Percentiles rank a stretch among this genome's conserved stretches.
Evolutionary conservation across 306 rosid species (phyloP).

Genomic region (Glycine latifolia): DNA sequence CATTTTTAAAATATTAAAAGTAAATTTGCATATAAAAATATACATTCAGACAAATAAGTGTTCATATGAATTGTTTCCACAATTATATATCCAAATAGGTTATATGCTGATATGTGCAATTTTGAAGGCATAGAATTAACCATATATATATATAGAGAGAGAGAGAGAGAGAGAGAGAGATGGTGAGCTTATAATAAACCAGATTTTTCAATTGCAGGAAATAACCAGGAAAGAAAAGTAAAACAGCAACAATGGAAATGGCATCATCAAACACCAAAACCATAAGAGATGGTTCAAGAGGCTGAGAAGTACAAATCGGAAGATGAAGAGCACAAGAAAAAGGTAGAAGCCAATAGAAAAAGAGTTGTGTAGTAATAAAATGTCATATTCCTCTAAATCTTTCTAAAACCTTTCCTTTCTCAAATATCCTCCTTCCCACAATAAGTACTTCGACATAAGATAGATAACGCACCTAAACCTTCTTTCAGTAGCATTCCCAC

Average conservation of each 20-base stretch:
- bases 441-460: slow-evolving; percentile 15
- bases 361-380: too few relatives aligned
- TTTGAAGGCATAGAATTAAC: not conserved
- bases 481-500: slow-evolving; percentile 98
- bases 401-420: too few relatives aligned
- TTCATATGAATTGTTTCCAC: not conserved
- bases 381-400: too few relatives aligned
- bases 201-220: not conserved
- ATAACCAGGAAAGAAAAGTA: slow-evolving; percentile 11
- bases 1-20: not conserved
- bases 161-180: not conserved
- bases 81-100: too few relatives aligned
- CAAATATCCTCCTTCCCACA: too few relatives aligned
- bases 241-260: not conserved
- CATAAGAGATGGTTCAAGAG: too few relatives aligned
- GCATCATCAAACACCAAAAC: slow-evolving; percentile 33
- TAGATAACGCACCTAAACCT: slow-evolving; percentile 77
- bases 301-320: too few relatives aligned
- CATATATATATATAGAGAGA: not conserved
- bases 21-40: not conserved
- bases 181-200: slow-evolving; percentile 13
- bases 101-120: slow-evolving; percentile 3
- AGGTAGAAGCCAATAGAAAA: too few relatives aligned
- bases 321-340: too few relatives aligned
- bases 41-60: not conserved